phyloP scores from a whole-genome alignment of 108 stramenopile species.

The Cylindrotheca closterium region DNA sequence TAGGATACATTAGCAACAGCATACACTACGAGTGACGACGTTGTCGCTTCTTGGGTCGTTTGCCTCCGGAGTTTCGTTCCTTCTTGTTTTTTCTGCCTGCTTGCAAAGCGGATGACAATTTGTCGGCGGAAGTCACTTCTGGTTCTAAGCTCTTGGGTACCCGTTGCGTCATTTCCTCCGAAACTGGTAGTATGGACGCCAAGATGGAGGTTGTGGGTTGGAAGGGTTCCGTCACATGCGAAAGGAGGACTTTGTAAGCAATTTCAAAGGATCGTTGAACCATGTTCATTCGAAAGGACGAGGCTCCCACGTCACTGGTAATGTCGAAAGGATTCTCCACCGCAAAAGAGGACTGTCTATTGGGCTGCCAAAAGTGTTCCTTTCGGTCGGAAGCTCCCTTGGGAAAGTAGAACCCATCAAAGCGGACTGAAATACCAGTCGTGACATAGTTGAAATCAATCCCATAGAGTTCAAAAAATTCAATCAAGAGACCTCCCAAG shows the following conservation, averaged over 20 bases:
- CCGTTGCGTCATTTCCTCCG: constrained; percentile 69
- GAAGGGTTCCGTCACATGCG: constrained; percentile 63
- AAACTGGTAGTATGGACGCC: constrained; percentile 65
- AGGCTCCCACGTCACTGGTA: constrained; percentile 73
- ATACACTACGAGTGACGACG: too few species aligned
- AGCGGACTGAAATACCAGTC: constrained; percentile 78
- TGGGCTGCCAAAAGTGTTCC: constrained; percentile 58
- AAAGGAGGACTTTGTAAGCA: constrained; percentile 66
- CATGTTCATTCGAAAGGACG: constrained; percentile 72
- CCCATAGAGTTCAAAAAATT: constrained; percentile 93
- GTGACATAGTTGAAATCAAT: constrained; percentile 88
- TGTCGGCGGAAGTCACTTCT: too few species aligned
- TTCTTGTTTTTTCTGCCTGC: too few species aligned
- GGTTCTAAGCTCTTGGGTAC: too few species aligned
- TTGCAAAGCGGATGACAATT: too few species aligned
- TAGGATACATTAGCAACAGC: too few species aligned
- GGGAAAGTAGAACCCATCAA: constrained; percentile 88
- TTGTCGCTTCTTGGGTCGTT: too few species aligned
- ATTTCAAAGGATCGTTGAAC: constrained; percentile 83
- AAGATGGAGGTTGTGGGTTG: constrained; percentile 60
- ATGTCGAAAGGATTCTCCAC: constrained; percentile 92
- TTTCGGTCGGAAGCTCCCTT: constrained; percentile 63
- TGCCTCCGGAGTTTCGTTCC: too few species aligned
- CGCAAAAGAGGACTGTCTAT: constrained; percentile 61
- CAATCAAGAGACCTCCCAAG: constrained; percentile 83